Base-by-base conservation (phyloP, 1,284 basidiomycete species). In the Cutaneotrichosporon mucoides region DNA sequence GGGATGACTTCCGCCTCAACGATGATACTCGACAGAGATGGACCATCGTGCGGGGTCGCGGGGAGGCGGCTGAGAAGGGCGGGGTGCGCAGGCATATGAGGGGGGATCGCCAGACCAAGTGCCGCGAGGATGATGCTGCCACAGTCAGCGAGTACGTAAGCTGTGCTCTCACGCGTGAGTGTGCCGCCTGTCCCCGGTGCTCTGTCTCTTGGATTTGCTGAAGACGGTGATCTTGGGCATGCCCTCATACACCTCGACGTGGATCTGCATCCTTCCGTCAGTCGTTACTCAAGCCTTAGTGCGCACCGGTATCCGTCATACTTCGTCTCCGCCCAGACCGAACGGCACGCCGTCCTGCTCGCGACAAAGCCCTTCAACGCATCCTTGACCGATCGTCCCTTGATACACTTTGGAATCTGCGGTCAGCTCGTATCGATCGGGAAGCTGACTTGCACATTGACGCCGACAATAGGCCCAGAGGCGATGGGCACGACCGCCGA, bases 1-100 rank as follows among this genome's bases (percentile, higher is more conserved):
- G 89, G 86, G 5, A 93, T 86, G 84, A 94, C 90, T 75, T 95
- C 92, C 0, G 90, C 90, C 71, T 95, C 92, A 0, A 94, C 75
- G 15, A 94, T 85, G 37, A 88, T 75, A 59, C 84, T 76, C 38
- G 53, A 43, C 24, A 24, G 24, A 24, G 24, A 24, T 24, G 24
- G 24, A 24, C 24, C 24, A 24, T 24, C 24, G 24, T 24, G 24
- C 24, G 24, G 24, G 24, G 24, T 24, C 24, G 13, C 6, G 6
- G 52, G 7, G 5, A 59, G n/a, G 2, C 63, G 63, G 4, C 16
- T 10, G 1, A 44, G 8, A 6, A 73, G 57, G 1, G 56, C 6
- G 9, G 65, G 54, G 51, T 74, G 69, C 0, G 15, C 16, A 6
- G 68, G 68, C 4, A 70, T 57, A 41, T 55, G 45, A 1, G 50